Base-by-base conservation (phyloP, 768 basidiomycete species). In the Paxillus rubicundulus region DNA sequence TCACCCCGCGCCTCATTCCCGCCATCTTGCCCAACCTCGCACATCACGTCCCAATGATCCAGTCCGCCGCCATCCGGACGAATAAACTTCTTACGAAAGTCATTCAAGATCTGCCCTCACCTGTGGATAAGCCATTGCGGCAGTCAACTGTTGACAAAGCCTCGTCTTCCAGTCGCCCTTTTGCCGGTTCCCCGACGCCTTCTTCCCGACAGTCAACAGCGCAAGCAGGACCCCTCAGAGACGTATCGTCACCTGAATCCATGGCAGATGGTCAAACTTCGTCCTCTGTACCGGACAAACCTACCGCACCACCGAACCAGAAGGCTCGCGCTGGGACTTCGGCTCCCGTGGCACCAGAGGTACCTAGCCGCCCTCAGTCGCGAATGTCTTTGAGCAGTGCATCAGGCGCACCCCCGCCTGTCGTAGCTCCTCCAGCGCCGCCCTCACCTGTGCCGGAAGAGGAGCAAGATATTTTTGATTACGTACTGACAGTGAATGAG, bases 11-110 rank as follows among this genome's bases (percentile, higher is more conserved):
- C 37, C 84, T 99, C 41, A 87, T 99, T 40, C 87, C 90, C 9
- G 91, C 92, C 9, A 89, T 99, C 52, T 79, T 99, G 14, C 93
- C 94, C 8, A 97, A 96, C 62, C 85, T 99, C 44, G 94, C 96
- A 0, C 92, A 96, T 58, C 91, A 94, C 61, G 88, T 87, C 45
- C 75, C 83, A 1, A 87, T 87, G 78, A 98, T 98, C 54, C 91
- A 95, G 62, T 78, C 84, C 1, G 89, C 87, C 4, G 97, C 97
- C 1, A 78, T 82, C 41, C 82, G 86, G 32, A 93, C 93, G 36
- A 98, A 98, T 66, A 87, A 89, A 57, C 79, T 85, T 8, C 82
- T 99, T 13, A 82, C 86, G 58, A 81, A 79, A 49, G 92, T 96
- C 38, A 92, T 99, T 14, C 91, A 95, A 65, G 80, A 80, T 27